phyloP scores from a whole-genome alignment of 352 stramenopile genomes.

The Phytopythium helicoides region DNA sequence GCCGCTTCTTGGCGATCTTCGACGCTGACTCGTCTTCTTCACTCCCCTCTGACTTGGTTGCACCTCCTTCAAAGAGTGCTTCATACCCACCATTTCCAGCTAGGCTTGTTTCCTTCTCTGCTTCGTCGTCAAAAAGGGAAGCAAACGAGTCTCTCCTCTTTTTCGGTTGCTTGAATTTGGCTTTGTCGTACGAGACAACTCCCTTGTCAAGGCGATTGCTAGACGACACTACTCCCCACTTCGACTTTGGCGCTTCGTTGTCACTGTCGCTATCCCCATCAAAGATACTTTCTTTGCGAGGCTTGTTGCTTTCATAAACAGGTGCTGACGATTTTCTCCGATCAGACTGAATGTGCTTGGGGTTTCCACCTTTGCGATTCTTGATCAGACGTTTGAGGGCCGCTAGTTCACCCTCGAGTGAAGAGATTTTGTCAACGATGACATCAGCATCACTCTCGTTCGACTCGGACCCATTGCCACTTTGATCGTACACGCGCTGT shows the following conservation, averaged over 20 bases:
- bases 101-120: conserved; percentile 17
- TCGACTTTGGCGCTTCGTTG: conserved; percentile 13
- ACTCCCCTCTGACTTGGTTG: conserved; percentile 11
- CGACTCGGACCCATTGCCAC: conserved; percentile 1
- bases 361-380: conserved; percentile 32
- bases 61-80: conserved; percentile 42
- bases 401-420: conserved; percentile 59
- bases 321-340: background rate
- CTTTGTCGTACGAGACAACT: conserved; percentile 2
- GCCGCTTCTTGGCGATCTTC: conserved; percentile 15
- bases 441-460: conserved; percentile 51
- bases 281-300: conserved; percentile 74
- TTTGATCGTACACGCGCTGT: too few relatives aligned
- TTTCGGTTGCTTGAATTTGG: conserved; percentile 7
- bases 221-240: conserved; percentile 8
- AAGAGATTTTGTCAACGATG: conserved; percentile 82
- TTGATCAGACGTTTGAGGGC: conserved; percentile 68
- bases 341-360: background rate
- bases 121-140: conserved; percentile 63
- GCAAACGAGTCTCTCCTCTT: conserved; percentile 72
- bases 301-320: background rate
- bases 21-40: conserved; percentile 14
- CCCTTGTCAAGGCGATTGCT: too few relatives aligned
- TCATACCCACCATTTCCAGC: conserved; percentile 45
- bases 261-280: conserved; percentile 56